phyloP scores from a whole-genome alignment of 179 eudicot genomes.

The Spinacia oleracea region DNA sequence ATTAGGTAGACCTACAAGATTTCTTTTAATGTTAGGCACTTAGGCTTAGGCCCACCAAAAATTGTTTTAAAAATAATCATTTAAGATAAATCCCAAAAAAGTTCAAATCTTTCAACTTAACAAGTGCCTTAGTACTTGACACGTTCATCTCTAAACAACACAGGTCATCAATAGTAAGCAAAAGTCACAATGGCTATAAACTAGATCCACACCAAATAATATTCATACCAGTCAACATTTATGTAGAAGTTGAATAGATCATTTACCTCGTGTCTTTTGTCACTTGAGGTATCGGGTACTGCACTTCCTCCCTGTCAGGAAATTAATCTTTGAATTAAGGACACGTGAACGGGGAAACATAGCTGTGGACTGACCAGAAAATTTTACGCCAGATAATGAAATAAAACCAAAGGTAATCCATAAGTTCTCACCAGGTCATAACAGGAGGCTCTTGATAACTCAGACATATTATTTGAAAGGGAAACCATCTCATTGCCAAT shows the following conservation, averaged over 20 bases:
- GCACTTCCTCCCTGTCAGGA: constrained; percentile 36
- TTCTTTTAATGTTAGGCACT: too few species aligned
- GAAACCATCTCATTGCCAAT: constrained; percentile 72
- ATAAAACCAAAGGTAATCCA: neutral
- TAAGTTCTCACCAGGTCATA: constrained; percentile 48
- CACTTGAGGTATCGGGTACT: constrained; percentile 30
- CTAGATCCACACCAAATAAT: neutral
- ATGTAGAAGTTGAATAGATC: neutral
- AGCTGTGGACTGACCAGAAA: neutral
- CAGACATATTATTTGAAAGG: constrained; percentile 67
- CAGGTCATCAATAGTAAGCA: neutral
- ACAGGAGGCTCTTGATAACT: constrained; percentile 51
- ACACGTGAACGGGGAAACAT: too few species aligned
- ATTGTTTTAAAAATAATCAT: neutral
- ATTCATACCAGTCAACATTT: neutral
- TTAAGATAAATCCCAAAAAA: neutral
- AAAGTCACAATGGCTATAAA: neutral
- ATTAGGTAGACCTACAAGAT: neutral
- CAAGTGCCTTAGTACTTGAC: neutral
- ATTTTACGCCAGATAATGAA: neutral
- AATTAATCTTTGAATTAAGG: neutral
- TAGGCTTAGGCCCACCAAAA: neutral
- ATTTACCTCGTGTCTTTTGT: constrained; percentile 32
- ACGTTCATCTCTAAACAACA: neutral
- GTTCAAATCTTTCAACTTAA: neutral